phyloP scores from a whole-genome alignment of 139 green algal species.

The Limnomonas spitsbergensis region DNA sequence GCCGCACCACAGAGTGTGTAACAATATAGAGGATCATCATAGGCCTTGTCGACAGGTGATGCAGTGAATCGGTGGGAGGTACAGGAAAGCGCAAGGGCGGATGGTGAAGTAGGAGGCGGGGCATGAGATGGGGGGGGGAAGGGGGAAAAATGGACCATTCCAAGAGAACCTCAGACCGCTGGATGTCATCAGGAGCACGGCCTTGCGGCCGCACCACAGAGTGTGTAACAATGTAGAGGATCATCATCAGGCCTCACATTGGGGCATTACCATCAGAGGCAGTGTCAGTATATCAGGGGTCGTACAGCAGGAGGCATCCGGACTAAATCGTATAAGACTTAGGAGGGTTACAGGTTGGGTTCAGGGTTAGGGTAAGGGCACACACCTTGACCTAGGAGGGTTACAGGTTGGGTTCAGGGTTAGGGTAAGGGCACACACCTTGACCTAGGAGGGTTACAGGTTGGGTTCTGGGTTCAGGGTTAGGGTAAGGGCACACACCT shows the following conservation, averaged over 20 bases:
- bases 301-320: too few relatives aligned
- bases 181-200: slow-evolving; percentile 23
- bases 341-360: too few relatives aligned
- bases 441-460: not conserved
- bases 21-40: slow-evolving; percentile 33
- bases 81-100: too few relatives aligned
- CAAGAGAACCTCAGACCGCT: slow-evolving; percentile 37
- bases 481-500: not conserved
- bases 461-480: not conserved
- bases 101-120: too few relatives aligned
- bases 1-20: slow-evolving; percentile 34
- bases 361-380: too few relatives aligned
- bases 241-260: slow-evolving; percentile 23
- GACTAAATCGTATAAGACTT: too few relatives aligned
- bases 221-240: slow-evolving; percentile 39
- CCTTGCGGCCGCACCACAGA: slow-evolving; percentile 12
- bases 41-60: slow-evolving; percentile 14
- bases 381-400: too few relatives aligned
- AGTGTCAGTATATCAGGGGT: too few relatives aligned
- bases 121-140: not conserved
- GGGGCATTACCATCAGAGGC: too few relatives aligned
- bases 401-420: too few relatives aligned
- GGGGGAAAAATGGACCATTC: not conserved
- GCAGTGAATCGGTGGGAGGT: not conserved
- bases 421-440: not conserved